Base-by-base conservation (phyloP, 352 stramenopile genomes). In the Pythium aquatile region DNA sequence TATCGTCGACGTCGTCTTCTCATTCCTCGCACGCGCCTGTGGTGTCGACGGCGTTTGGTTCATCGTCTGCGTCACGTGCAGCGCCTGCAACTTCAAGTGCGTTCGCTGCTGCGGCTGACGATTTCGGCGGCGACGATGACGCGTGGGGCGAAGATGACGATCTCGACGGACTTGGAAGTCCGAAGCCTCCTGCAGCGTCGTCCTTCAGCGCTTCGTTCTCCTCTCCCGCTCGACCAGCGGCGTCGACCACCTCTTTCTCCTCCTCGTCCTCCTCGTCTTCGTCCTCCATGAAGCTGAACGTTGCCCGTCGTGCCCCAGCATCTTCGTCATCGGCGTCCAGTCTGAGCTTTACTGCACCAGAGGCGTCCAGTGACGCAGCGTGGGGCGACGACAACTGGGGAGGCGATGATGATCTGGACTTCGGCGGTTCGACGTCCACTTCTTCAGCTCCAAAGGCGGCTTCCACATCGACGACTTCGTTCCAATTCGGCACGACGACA, bases 301-400 rank as follows among this genome's bases (percentile, higher is more conserved):
- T 85, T 17, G 74, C 75, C 6, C 61, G 51, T 0, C 61, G 67
- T 42, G 68, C 60, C 29, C 29, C 62, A 47, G 17, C 48, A 26
- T 49, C 71, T 0, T 73, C 73, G 29, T 55, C 55, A 0, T 73
- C 77, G 40, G 53, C 77, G 28, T 47, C 44, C 3, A 52, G 24
- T 32, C 8, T 30, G n/a, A 52, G 44, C 44, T 52, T 52, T 10
- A 20, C 44, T 13, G 24, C 44, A 32, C 24, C 44, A 9, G 76
- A 83, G 42, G 65, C 70, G 42, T 68, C 61, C 0, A 47, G 62
- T 2, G 65, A 79, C 30, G 78, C 55, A 29, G 78, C 59, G 3
- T 91, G 83, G 83, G 79, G 72, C 11, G 75, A 90, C 51, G 83
- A 91, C 44, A 89, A 81, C 56, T 93, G 81, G 81, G 83, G 80